Evolutionary conservation across 2,329 filamentous ascomycete genomes (phyloP).

Genomic region (Chaetomium strumarium): DNA sequence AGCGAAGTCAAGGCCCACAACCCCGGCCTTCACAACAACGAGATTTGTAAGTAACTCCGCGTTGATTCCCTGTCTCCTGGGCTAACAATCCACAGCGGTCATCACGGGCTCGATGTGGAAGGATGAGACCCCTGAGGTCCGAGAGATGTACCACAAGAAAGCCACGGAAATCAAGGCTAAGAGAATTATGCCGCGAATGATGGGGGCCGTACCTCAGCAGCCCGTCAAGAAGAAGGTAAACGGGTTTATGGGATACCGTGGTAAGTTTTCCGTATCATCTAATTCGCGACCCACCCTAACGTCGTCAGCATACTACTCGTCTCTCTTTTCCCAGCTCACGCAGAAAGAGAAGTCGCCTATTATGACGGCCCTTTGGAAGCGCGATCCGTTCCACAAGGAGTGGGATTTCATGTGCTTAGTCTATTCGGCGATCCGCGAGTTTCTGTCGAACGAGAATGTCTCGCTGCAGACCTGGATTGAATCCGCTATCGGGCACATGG

Average conservation of each 20-base stretch:
- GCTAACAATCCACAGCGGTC: constrained; percentile 29
- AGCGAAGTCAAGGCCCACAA: constrained; percentile 30
- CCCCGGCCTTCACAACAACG: constrained; percentile 36
- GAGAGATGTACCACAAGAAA: constrained; percentile 13
- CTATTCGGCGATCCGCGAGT: constrained; percentile 20
- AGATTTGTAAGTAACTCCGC: constrained; percentile 35
- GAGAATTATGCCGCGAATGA: no score
- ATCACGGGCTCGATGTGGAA: constrained; percentile 36
- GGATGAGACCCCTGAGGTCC: constrained; percentile 23
- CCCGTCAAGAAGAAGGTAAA: constrained; percentile 24
- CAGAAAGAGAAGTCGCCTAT: constrained; percentile 23
- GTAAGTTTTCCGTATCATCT: constrained; percentile 11
- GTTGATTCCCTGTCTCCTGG: background rate
- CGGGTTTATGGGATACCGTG: constrained; percentile 26
- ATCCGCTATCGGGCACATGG: constrained; percentile 17
- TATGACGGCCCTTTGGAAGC: constrained; percentile 20
- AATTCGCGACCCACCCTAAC: background rate
- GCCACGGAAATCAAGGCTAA: constrained; percentile 12
- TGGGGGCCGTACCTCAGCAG: constrained; percentile 5
- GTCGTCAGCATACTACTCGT: constrained; percentile 23
- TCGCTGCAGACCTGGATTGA: constrained; percentile 20
- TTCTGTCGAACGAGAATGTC: constrained; percentile 15
- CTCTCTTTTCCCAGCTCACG: constrained; percentile 20
- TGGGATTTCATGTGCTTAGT: constrained; percentile 23
- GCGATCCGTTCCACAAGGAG: constrained; percentile 20